Evolutionary conservation across 2,329 filamentous ascomycete species (phyloP), one percentile per base, ranked within the genome.

Genomic region (Clonostachys solani): DNA sequence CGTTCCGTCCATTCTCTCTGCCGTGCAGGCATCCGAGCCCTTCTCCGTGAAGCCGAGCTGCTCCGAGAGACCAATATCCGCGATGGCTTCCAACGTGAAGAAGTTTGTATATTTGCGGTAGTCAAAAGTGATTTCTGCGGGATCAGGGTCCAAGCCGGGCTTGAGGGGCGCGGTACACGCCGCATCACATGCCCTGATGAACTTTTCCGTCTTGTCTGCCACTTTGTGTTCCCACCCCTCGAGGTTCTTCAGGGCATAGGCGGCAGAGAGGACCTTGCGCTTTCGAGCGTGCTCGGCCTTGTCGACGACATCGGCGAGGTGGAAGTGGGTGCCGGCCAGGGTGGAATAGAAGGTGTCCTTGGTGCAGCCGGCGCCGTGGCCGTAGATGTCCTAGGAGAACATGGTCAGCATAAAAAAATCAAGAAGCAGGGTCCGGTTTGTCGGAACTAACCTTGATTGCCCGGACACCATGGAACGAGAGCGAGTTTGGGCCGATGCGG

Each of bases 1-100:
- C 5, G 15, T 15, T 4, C 36, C 16, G 36, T 15, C 16, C 15
- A 38, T 15, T 10, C 12, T 38, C 36, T 38, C 36, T 10, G 36
- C 36, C 13, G 16, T 15, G 15, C 15, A 38, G 12, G 36, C 36
- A 17, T 38, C 36, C 36, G 16, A 15, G 10, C 47, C 47, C 33
- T 37, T 19, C n/a, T 48, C 46, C 9, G 44, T 40, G 19, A 44
- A 23, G 7, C 42, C 42, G 6, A 48, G 41, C 7, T 40, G 23
- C 10, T 15, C 9, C 10, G 33, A 38, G 6, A 38, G 17, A 37
- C 16, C 41, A 19, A 48, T 81, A 46, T 80, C 74, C 15, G 73
- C 75, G 44, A 81, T 80, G 3, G 75, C 76, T 48, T 81, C 77
- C 13, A 81, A 63, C 0, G 74, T 76, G 58, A 81, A 80, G 62